Percentiles rank a stretch among this genome's conserved stretches.
phyloP scores from a whole-genome alignment of 345 rosid genomes.

The Hibiscus trionum region DNA sequence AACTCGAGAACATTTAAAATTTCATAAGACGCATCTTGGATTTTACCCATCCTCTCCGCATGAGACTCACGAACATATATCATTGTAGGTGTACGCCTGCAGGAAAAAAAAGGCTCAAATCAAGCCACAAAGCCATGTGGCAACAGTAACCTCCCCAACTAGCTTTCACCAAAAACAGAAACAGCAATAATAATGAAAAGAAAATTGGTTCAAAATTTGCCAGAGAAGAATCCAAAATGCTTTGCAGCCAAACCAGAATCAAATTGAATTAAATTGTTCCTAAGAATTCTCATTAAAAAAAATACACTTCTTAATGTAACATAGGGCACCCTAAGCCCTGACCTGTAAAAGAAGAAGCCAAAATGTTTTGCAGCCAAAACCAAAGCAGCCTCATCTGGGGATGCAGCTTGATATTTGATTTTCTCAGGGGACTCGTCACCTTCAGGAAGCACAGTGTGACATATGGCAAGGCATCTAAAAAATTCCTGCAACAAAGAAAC shows the following conservation, averaged over 20 bases:
- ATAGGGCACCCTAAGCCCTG: constrained; percentile 29
- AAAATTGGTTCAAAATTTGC: not conserved
- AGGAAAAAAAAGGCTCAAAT: constrained; percentile 18
- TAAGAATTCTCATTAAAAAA: not conserved
- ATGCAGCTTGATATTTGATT: constrained; percentile 95
- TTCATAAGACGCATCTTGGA: constrained; percentile 79
- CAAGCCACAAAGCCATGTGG: constrained; percentile 10
- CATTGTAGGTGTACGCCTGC: constrained; percentile 91
- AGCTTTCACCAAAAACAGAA: constrained; percentile 6
- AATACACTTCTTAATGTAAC: not conserved
- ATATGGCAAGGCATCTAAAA: constrained; percentile 97
- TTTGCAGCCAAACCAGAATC: not conserved
- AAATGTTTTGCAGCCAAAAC: constrained; percentile 97
- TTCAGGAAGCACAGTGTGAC: constrained; percentile 99
- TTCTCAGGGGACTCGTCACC: constrained; percentile 96
- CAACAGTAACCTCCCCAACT: constrained; percentile 13
- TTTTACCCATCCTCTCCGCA: constrained; percentile 91
- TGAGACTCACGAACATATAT: constrained; percentile 96
- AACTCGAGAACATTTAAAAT: constrained; percentile 95
- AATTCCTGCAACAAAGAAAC: constrained; percentile 60
- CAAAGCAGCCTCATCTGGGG: constrained; percentile 98
- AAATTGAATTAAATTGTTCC: not conserved
- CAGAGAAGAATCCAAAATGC: not conserved
- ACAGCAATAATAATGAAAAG: not conserved
- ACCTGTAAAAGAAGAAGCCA: constrained; percentile 97